phyloP scores from a whole-genome alignment of 441 rosid genomes.

The Populus hybrid region DNA sequence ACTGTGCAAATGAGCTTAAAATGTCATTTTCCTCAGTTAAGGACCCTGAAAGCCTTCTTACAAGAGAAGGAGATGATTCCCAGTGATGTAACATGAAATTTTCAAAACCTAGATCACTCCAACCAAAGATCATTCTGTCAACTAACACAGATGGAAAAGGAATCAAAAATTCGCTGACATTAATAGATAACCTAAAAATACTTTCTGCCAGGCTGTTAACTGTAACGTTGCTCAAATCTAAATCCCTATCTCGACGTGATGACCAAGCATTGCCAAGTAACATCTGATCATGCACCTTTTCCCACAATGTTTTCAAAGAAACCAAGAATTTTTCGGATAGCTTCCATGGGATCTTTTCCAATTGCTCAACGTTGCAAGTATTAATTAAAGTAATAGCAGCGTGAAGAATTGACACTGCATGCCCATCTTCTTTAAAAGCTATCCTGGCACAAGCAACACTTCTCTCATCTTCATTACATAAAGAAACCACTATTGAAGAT shows the following conservation, averaged over 20 bases:
- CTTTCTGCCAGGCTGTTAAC: slow-evolving; percentile 45
- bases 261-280: slow-evolving; percentile 18
- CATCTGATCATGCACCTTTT: slow-evolving; percentile 32
- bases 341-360: slow-evolving; percentile 35
- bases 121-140: slow-evolving; percentile 38
- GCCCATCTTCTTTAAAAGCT: slow-evolving; percentile 29
- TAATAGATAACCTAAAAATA: slow-evolving; percentile 50
- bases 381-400: slow-evolving; percentile 42
- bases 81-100: slow-evolving; percentile 40
- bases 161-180: slow-evolving; percentile 13
- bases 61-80: slow-evolving; percentile 45
- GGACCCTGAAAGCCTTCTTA: slow-evolving; percentile 28
- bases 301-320: slow-evolving; percentile 42
- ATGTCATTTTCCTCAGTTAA: slow-evolving; percentile 28
- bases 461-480: slow-evolving; percentile 26
- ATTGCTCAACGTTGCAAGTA: slow-evolving; percentile 30
- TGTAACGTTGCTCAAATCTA: slow-evolving; percentile 28
- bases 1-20: slow-evolving; percentile 29
- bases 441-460: slow-evolving; percentile 19
- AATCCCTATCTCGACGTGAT: slow-evolving; percentile 17
- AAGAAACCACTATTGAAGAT: slow-evolving; percentile 24
- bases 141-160: slow-evolving; percentile 20
- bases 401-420: slow-evolving; percentile 31
- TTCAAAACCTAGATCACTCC: slow-evolving; percentile 27
- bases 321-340: slow-evolving; percentile 29